Evolutionary conservation across 1,139 yeast genomes (phyloP).

Genomic region (Hansenula lynferdii): DNA sequence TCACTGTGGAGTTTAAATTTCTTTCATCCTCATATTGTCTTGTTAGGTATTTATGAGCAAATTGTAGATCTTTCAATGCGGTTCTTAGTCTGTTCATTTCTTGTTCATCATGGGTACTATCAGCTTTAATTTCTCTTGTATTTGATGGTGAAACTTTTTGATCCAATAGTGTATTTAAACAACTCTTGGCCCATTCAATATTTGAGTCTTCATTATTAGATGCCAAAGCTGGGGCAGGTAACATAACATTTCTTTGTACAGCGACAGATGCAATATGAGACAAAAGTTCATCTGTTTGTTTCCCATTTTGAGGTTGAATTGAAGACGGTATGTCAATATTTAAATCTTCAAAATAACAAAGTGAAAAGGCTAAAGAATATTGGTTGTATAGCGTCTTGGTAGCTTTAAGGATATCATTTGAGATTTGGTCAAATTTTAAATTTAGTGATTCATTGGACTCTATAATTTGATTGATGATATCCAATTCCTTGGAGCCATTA

Average conservation of each 20-base stretch:
- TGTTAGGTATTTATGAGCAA: conserved; percentile 57
- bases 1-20: conserved; percentile 40
- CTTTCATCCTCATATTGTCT: conserved; percentile 58
- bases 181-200: conserved; percentile 48
- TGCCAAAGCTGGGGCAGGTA: conserved; percentile 42
- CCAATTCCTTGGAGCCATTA: conserved; percentile 6
- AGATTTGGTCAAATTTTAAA: conserved; percentile 6
- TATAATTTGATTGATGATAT: conserved; percentile 6
- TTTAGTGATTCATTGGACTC: conserved; percentile 10
- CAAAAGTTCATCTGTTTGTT: conserved; percentile 40
- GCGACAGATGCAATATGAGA: conserved; percentile 52
- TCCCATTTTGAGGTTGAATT: conserved; percentile 1
- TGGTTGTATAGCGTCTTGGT: conserved; percentile 12
- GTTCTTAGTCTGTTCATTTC: conserved; percentile 42
- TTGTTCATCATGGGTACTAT: conserved; percentile 14
- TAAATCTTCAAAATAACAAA: conserved; percentile 17
- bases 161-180: conserved; percentile 38
- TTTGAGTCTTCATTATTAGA: conserved; percentile 30
- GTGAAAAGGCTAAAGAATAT: conserved; percentile 13
- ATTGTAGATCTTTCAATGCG: conserved; percentile 55
- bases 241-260: conserved; percentile 41
- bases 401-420: not conserved
- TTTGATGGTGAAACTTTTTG: conserved; percentile 3
- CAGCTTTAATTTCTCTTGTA: not conserved
- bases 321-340: not conserved